Evolutionary conservation across 441 rosid genomes (phyloP).

Genomic region (Populus hybrid): DNA sequence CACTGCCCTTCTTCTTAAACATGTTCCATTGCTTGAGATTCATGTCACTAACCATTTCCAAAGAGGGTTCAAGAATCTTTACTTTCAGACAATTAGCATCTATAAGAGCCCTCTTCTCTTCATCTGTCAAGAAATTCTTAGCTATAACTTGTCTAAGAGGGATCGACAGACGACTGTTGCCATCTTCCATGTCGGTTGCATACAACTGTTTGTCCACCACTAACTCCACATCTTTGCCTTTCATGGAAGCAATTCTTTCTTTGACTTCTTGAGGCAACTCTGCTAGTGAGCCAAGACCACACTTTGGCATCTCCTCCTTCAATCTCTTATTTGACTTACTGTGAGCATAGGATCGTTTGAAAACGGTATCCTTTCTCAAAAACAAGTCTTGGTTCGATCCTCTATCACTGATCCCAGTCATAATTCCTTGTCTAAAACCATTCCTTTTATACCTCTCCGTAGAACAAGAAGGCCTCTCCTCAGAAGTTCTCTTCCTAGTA

Average conservation of each 20-base stretch:
- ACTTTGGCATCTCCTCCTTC: not conserved
- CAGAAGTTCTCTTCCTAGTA: no score
- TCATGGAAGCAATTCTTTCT: not conserved
- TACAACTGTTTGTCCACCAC: not conserved
- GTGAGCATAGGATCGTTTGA: not conserved
- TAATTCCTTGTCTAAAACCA: no score
- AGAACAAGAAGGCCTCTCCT: no score
- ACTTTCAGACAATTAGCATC: not conserved
- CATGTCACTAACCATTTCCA: not conserved
- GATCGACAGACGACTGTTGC: not conserved
- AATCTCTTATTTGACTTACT: not conserved
- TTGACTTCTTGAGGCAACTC: not conserved
- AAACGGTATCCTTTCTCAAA: not conserved
- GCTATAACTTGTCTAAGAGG: not conserved
- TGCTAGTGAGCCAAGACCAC: not conserved
- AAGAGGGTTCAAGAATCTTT: not conserved
- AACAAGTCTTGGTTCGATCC: not conserved
- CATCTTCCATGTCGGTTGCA: not conserved
- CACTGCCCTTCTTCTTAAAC: not conserved
- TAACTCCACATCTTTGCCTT: not conserved
- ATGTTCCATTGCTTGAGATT: not conserved
- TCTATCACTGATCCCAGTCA: not conserved
- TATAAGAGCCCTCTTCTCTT: not conserved
- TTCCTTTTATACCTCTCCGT: no score
- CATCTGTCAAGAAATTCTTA: not conserved